Evolutionary conservation across 2,329 filamentous ascomycete species (phyloP).

Genomic region (Hypoxylon sp.): DNA sequence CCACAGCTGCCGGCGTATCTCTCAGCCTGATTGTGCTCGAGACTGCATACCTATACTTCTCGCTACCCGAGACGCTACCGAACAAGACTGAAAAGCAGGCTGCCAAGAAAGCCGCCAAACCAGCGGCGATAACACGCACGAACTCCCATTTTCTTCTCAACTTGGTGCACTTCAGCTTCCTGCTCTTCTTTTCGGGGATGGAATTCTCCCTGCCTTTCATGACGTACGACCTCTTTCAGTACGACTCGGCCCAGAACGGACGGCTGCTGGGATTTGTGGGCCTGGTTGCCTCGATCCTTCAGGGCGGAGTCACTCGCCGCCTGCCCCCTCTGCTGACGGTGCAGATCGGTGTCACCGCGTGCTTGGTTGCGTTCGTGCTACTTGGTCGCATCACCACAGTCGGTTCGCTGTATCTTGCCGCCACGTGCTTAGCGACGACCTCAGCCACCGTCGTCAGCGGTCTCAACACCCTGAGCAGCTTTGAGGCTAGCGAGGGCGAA

Average conservation of each 20-base stretch:
- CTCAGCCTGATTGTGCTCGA: constrained; percentile 86
- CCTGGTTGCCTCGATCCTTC: constrained; percentile 89
- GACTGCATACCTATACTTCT: constrained; percentile 86
- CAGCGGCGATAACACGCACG: constrained; percentile 65
- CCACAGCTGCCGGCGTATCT: constrained; percentile 89
- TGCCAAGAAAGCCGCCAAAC: constrained; percentile 44
- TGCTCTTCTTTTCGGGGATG: constrained; percentile 98
- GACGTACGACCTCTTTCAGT: constrained; percentile 93
- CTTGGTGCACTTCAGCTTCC: constrained; percentile 86
- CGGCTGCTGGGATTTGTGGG: constrained; percentile 91
- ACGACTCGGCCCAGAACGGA: constrained; percentile 83
- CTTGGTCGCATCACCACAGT: constrained; percentile 78
- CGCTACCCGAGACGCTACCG: constrained; percentile 88
- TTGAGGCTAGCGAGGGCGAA: constrained; percentile 84
- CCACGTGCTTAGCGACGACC: constrained; percentile 86
- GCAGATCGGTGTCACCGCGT: constrained; percentile 81
- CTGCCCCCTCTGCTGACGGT: constrained; percentile 85
- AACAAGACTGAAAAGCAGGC: constrained; percentile 58
- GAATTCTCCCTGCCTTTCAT: constrained; percentile 98
- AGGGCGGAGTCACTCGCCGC: constrained; percentile 90
- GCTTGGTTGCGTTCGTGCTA: constrained; percentile 82
- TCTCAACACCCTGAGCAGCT: constrained; percentile 89
- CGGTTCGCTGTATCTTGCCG: constrained; percentile 80
- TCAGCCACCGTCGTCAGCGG: constrained; percentile 96
- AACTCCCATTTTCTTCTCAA: constrained; percentile 90